Conservation (phyloP, 192 early-diverging fungal species). For the Coemansia nantahalensis region DNA sequence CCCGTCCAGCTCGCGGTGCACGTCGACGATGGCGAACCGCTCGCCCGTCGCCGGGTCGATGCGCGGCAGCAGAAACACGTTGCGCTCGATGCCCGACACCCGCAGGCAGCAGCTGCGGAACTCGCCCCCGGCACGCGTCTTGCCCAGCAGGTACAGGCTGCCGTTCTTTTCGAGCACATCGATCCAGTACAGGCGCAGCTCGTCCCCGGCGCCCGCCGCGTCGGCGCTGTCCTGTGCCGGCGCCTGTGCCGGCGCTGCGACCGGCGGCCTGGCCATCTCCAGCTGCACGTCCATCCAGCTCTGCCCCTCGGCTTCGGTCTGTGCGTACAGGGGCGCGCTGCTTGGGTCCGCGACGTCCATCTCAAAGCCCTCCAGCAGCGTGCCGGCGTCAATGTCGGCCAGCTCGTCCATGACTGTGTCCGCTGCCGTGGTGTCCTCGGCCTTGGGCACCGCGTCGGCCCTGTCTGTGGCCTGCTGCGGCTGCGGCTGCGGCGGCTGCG, state of each 20-base stretch:
- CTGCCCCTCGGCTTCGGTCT: constrained; percentile 15
- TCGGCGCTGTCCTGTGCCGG: constrained; percentile 1
- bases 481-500: not conserved
- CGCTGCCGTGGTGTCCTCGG: not conserved
- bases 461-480: not conserved
- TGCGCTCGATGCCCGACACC: constrained; percentile 79
- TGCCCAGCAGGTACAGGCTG: constrained; percentile 88
- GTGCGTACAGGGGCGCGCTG: constrained; percentile 21
- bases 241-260: not conserved
- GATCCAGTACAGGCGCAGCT: constrained; percentile 81
- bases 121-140: constrained; percentile 36
- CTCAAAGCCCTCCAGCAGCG: constrained; percentile 30
- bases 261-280: constrained; percentile 7
- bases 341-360: not conserved
- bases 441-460: not conserved
- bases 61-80: constrained; percentile 91
- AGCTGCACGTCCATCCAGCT: constrained; percentile 49
- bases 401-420: constrained; percentile 4
- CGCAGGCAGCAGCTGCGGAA: constrained; percentile 77
- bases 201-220: no score
- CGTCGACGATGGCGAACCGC: constrained; percentile 51
- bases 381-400: constrained; percentile 11
- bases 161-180: constrained; percentile 87
- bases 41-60: constrained; percentile 43
- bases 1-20: constrained; percentile 72